phyloP scores from a whole-genome alignment of 2,329 filamentous ascomycete species.

The Scedosporium dehoogii region DNA sequence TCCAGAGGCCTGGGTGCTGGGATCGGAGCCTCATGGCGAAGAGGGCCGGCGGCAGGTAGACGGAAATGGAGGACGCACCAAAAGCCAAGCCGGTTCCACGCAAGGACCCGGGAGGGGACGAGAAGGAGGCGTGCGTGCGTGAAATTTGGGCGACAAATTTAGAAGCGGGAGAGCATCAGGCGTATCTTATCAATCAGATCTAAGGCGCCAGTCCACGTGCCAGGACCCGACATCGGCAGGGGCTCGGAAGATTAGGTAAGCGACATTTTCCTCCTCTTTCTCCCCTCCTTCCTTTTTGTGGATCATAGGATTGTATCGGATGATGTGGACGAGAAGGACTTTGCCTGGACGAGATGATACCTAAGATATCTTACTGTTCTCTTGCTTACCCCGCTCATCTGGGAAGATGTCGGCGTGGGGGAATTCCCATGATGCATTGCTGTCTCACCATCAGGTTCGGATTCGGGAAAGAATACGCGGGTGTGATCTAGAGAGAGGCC shows the following conservation, averaged over 20 bases:
- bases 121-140: neutral
- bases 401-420: no score
- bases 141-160: neutral
- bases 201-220: neutral
- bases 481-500: no score
- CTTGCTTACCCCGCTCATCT: no score
- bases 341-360: no score
- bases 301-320: no score
- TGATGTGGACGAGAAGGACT: no score
- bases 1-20: neutral
- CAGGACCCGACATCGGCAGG: neutral
- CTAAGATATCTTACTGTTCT: no score
- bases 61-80: neutral
- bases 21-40: neutral
- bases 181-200: conserved; percentile 3
- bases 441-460: no score
- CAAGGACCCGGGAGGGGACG: neutral
- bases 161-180: neutral
- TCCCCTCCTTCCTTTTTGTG: no score
- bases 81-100: neutral
- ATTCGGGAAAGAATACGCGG: no score
- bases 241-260: neutral
- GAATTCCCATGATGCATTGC: no score
- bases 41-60: neutral
- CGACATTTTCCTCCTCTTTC: neutral